phyloP scores from a whole-genome alignment of 2,329 filamentous ascomycete genomes.

The Pseudocercospora cruenta region DNA sequence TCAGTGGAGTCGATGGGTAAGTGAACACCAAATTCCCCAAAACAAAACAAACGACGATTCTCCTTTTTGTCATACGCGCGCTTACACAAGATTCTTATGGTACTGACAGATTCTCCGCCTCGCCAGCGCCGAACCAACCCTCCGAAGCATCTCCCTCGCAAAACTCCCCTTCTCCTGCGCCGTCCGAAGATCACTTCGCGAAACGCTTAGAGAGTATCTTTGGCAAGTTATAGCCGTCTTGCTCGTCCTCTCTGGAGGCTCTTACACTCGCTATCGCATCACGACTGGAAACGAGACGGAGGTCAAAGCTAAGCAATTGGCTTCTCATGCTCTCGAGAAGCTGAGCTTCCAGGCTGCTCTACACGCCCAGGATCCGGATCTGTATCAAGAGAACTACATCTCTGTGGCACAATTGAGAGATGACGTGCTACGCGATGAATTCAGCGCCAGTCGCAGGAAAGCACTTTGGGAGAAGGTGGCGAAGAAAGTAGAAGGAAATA shows the following conservation, averaged over 20 bases:
- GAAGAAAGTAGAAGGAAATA: slow-evolving; percentile 87
- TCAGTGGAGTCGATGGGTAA: slow-evolving; percentile 62
- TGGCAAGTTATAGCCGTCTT: slow-evolving; percentile 74
- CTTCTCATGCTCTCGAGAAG: slow-evolving; percentile 80
- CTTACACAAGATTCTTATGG: slow-evolving; percentile 28
- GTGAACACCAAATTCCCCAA: slow-evolving; percentile 38
- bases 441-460: slow-evolving; percentile 75
- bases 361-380: slow-evolving; percentile 66
- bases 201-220: slow-evolving; percentile 84
- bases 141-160: slow-evolving; percentile 89
- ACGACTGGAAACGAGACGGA: slow-evolving; percentile 66
- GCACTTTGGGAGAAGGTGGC: slow-evolving; percentile 82
- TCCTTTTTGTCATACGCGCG: slow-evolving; percentile 10
- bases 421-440: slow-evolving; percentile 82
- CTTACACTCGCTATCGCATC: slow-evolving; percentile 68
- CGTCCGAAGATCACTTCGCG: slow-evolving; percentile 75
- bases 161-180: slow-evolving; percentile 84
- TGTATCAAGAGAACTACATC: slow-evolving; percentile 74
- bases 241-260: slow-evolving; percentile 49
- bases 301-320: slow-evolving; percentile 77
- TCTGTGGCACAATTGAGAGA: slow-evolving; percentile 88
- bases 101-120: slow-evolving; percentile 84
- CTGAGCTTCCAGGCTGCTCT: slow-evolving; percentile 82
- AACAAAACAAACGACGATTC: slow-evolving; percentile 9
- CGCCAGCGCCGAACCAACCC: slow-evolving; percentile 62